These are phyloP conservation scores for Curvularia hawaiiensis DNA, from an alignment of 2,329 filamentous ascomycete genomes.

Conservation along the genomic window DNA sequence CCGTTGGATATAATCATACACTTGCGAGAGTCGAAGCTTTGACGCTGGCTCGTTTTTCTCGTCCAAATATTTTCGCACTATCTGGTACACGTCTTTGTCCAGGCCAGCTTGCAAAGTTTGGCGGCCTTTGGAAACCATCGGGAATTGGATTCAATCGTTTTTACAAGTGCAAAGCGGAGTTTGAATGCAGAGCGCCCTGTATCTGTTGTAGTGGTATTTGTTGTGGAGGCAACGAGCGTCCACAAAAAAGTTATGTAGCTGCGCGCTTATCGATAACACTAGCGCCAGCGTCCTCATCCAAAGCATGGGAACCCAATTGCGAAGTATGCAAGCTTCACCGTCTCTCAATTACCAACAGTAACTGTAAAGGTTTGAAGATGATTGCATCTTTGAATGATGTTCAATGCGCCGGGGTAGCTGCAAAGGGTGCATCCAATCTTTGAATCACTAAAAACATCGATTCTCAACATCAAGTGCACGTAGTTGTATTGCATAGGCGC, in stretches of 20 bases:
- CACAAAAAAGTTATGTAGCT: slow-evolving; percentile 29
- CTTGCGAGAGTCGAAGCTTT: slow-evolving; percentile 62
- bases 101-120: slow-evolving; percentile 46
- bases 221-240: slow-evolving; percentile 1
- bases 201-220: background rate
- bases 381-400: too few relatives aligned
- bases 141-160: background rate
- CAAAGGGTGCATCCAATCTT: too few relatives aligned
- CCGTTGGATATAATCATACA: slow-evolving; percentile 80
- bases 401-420: too few relatives aligned
- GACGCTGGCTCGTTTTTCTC: slow-evolving; percentile 57
- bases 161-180: too few relatives aligned
- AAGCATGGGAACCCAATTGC: slow-evolving; percentile 21
- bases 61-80: slow-evolving; percentile 77
- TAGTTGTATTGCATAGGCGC: too few relatives aligned
- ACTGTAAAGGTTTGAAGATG: too few relatives aligned
- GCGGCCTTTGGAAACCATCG: slow-evolving; percentile 38
- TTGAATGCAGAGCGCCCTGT: background rate
- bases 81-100: slow-evolving; percentile 69
- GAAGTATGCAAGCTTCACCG: slow-evolving; percentile 19
- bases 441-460: too few relatives aligned
- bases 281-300: slow-evolving; percentile 28
- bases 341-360: too few relatives aligned
- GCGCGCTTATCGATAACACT: slow-evolving; percentile 33
- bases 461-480: too few relatives aligned